A percentile compares a stretch with the other conserved stretches of the same genome.
Evolutionary conservation across 2,329 filamentous ascomycete genomes (phyloP).

Genomic region (Fusarium beomiforme): DNA sequence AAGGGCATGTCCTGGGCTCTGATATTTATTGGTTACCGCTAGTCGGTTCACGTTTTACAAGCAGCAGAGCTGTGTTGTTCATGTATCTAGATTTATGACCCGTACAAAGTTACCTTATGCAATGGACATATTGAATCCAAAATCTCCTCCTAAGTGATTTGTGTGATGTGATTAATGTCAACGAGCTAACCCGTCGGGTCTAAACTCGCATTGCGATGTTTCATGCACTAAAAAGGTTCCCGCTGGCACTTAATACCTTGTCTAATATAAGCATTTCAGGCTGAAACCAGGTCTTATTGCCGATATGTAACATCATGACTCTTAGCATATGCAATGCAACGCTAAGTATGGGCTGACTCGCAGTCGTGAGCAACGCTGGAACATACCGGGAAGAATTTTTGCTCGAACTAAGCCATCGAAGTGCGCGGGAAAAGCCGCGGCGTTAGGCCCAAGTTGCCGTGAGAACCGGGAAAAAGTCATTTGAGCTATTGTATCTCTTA

Average conservation of each 20-base stretch:
- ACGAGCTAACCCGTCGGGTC: neutral
- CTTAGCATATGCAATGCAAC: neutral
- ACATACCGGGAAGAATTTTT: neutral
- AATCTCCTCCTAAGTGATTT: neutral
- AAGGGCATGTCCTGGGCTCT: neutral
- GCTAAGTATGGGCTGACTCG: neutral
- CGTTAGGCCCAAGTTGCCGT: too few species aligned
- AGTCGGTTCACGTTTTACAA: constrained; percentile 20
- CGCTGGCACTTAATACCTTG: neutral
- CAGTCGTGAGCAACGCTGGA: neutral
- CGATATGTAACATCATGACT: neutral
- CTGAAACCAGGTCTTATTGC: neutral
- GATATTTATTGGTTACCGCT: constrained; percentile 16
- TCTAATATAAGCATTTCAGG: neutral
- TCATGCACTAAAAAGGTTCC: neutral
- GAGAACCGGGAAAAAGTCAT: too few species aligned
- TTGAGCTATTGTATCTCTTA: neutral
- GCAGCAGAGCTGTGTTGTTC: constrained; percentile 24
- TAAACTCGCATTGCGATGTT: neutral
- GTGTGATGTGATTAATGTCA: neutral
- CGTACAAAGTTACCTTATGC: constrained; percentile 9
- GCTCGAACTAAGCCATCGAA: neutral
- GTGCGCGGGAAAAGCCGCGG: neutral
- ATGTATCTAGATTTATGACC: constrained; percentile 26
- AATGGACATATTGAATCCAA: neutral